Base-by-base conservation (phyloP, 768 basidiomycete genomes). In the Tephrocybe sp. region DNA sequence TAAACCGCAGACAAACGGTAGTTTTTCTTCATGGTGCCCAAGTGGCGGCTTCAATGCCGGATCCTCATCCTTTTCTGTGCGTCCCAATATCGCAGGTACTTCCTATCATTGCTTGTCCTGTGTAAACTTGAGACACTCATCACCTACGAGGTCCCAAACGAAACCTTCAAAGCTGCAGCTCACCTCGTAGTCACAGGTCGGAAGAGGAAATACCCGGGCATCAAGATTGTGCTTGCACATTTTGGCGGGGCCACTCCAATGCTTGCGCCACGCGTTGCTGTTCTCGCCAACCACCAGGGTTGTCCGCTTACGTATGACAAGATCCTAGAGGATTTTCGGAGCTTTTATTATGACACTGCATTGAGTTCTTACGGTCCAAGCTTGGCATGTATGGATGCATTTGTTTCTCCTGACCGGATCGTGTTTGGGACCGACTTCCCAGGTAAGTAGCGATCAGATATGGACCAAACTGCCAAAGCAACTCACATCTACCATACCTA, bases 111-210 rank as follows among this genome's bases (percentile, higher is more conserved):
- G n/a, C 13, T 34, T 22, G 13, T 3, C 12, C 49, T 5, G 27
- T 12, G 16, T 50, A 7, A 37, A 44, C 8, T 13, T 4, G n/a
- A n/a, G n/a, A n/a, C n/a, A n/a, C 10, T 18, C 15, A 23, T 8
- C 33, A 47, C 47, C 7, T 22, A 33, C 19, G 30, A 89, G 87
- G 86, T 87, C 0, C 88, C 87, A 6, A 84, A 88, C 61, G 88
- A 90, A 65, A 91, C 88, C 0, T 88, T 81, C 73, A 89, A 88
- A 68, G 88, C 86, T 1, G 86, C 86, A 27, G 81, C 86, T 3
- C 84, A 88, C 60, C 76, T 91, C 41, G 86, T 90, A 39, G 81
- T 89, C 19, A 78, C 84, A 0, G 84, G 85, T 39, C 67, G 71
- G 59, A 87, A 84, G 63, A 81, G 85, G 36, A 77, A 72, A 52